A percentile compares a stretch with the other conserved stretches of the same genome.
These are phyloP conservation scores for Metschnikowia dekortorum DNA, from an alignment of 805 yeast species.

Conservation along the genomic window DNA sequence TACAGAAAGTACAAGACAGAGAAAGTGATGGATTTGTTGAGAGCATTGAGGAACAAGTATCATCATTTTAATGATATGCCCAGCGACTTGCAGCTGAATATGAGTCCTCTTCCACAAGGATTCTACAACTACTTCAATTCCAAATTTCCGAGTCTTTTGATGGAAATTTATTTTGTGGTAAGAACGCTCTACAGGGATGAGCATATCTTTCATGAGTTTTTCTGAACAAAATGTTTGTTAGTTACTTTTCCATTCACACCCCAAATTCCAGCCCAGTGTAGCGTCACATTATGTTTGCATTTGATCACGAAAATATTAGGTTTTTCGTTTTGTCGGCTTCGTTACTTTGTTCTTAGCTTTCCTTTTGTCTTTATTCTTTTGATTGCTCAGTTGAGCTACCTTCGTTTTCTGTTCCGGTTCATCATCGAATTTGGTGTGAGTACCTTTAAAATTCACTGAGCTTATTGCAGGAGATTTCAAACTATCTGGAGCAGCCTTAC, in stretches of 20 bases:
- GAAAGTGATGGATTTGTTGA: conserved; percentile 74
- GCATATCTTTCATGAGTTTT: conserved; percentile 47
- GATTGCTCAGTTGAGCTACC: neutral
- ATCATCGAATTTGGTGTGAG: conserved; percentile 47
- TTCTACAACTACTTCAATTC: conserved; percentile 71
- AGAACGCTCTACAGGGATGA: conserved; percentile 57
- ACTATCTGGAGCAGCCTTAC: conserved; percentile 25
- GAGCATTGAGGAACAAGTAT: conserved; percentile 89
- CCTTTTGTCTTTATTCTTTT: neutral
- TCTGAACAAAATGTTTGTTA: conserved; percentile 9
- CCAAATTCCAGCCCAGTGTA: neutral
- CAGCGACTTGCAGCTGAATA: conserved; percentile 50
- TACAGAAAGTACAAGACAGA: conserved; percentile 82
- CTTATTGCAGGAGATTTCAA: conserved; percentile 49
- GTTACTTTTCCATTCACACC: neutral
- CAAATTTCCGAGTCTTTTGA: conserved; percentile 73
- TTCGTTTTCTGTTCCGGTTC: neutral
- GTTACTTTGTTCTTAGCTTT: neutral
- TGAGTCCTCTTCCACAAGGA: conserved; percentile 82
- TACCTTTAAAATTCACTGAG: conserved; percentile 47
- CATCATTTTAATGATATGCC: conserved; percentile 95
- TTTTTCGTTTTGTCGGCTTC: conserved; percentile 3
- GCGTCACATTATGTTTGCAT: neutral
- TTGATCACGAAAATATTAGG: neutral
- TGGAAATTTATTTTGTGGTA: conserved; percentile 68